Evolutionary conservation across 2,329 filamentous ascomycete genomes (phyloP), one percentile per base, ranked within the genome.

Genomic region (Phaeosphaeriaceae sp.): DNA sequence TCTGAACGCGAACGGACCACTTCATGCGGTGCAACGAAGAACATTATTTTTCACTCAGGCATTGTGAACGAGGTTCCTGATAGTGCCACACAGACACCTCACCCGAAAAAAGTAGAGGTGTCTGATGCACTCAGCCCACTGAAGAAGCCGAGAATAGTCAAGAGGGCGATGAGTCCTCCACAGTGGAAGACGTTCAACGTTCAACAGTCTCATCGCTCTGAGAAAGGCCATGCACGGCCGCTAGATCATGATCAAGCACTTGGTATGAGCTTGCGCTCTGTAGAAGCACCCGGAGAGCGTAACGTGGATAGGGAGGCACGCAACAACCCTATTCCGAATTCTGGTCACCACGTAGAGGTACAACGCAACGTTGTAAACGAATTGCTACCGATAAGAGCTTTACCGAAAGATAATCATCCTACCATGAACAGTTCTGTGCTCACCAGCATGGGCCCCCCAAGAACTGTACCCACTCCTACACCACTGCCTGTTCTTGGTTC

Each of bases 1-100:
- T 30, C 36, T 21, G 20, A 50, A 20, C 40, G 39, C 23, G 56
- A 53, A 53, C 54, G 41, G 54, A 39, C 46, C 56, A 43, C 42
- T 16, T 32, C 33, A 13, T 23, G 47, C 39, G 48, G 44, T 44
- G 54, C 44, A 8, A 26, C 40, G 12, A 23, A 18, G 8, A 30
- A 42, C 26, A 13, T 44, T 30, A 20, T 35, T 33, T 28, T 17
- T 9, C 11, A 42, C 13, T 33, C 38, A 30, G 29, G 11, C 23
- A 7, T 26, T 26, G 23, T 26, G 7, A 11, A 26, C 23, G 11
- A 26, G 11, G 11, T 11, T 26, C 23, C 11, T 26, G 23, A 26
- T 26, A 26, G 11, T 8, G 23, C 7, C 23, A 8, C 23, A 26
- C 23, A 7, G 23, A 26, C 6, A 26, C 6, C 11, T 26, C 3